These are phyloP conservation scores for Triticum urartu DNA, from an alignment of 176 grass and related monocot genomes.

Conservation along the genomic window DNA sequence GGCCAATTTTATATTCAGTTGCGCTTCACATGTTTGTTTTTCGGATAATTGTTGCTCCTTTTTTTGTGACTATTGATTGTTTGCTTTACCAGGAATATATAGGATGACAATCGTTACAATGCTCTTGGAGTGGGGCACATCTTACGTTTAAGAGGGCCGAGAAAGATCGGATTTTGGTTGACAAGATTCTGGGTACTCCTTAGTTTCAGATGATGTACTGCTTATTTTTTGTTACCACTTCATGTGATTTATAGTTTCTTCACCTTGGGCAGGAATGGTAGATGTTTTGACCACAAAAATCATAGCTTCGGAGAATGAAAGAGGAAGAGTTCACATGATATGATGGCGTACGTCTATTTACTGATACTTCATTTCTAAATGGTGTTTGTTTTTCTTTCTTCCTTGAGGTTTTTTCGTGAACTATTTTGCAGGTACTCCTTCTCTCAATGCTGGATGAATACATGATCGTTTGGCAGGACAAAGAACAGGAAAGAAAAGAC, in stretches of 20 bases:
- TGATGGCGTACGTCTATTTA: constrained; percentile 60
- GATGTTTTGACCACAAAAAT: constrained; percentile 66
- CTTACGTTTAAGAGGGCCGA: constrained; percentile 79
- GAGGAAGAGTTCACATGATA: constrained; percentile 63
- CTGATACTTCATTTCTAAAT: neutral
- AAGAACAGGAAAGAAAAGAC: constrained; percentile 76
- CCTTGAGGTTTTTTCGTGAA: constrained; percentile 20
- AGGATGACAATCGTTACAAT: too few relatives aligned
- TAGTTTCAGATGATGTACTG: neutral
- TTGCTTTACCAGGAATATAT: too few relatives aligned
- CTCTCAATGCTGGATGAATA: constrained; percentile 79
- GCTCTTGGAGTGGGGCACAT: constrained; percentile 35
- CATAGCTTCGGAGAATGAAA: constrained; percentile 60
- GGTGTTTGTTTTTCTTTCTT: constrained; percentile 2
- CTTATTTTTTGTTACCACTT: neutral
- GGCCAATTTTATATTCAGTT: too few relatives aligned
- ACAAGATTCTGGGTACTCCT: constrained; percentile 82
- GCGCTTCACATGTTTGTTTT: neutral
- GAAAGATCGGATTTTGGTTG: constrained; percentile 70
- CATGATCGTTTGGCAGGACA: constrained; percentile 62
- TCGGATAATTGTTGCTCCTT: neutral
- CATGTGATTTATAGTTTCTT: constrained; percentile 23
- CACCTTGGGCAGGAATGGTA: constrained; percentile 64
- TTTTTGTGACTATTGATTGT: too few relatives aligned
- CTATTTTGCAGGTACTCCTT: constrained; percentile 60